Conservation (phyloP, 2,329 filamentous ascomycete genomes). For the Zasmidium citrigriseum region DNA sequence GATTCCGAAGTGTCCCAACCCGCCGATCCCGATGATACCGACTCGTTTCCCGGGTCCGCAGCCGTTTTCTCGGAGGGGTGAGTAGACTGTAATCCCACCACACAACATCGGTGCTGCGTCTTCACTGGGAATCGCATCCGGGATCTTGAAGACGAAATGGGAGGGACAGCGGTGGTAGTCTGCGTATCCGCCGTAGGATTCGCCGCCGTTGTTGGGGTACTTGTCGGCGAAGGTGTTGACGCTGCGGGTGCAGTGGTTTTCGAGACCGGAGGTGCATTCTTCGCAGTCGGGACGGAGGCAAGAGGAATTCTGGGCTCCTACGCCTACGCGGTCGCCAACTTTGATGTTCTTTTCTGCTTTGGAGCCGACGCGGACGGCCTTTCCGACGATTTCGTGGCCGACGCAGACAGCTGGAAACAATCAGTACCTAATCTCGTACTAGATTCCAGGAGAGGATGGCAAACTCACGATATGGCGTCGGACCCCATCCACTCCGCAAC, state of each 20-base stretch:
- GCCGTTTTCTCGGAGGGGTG: slow-evolving; percentile 66
- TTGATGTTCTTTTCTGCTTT: slow-evolving; percentile 35
- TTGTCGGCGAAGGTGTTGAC: slow-evolving; percentile 35
- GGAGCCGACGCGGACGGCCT: slow-evolving; percentile 35
- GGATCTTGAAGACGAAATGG: slow-evolving; percentile 63
- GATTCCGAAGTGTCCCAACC: slow-evolving; percentile 68
- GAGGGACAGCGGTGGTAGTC: slow-evolving; percentile 49
- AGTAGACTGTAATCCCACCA: slow-evolving; percentile 73
- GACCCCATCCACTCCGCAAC: slow-evolving; percentile 42
- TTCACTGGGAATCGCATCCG: slow-evolving; percentile 49
- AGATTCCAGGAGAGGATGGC: background rate
- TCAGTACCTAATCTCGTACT: background rate
- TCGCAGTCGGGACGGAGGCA: slow-evolving; percentile 53
- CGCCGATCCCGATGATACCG: slow-evolving; percentile 71
- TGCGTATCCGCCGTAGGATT: slow-evolving; percentile 66
- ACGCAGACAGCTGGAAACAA: slow-evolving; percentile 26
- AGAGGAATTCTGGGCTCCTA: slow-evolving; percentile 50
- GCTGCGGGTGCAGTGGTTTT: slow-evolving; percentile 30
- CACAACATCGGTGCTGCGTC: slow-evolving; percentile 72
- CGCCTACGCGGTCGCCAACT: slow-evolving; percentile 47
- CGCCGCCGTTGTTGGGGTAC: slow-evolving; percentile 31
- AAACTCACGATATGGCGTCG: slow-evolving; percentile 40
- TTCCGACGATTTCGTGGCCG: slow-evolving; percentile 38
- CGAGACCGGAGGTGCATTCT: slow-evolving; percentile 49
- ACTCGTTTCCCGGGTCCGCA: slow-evolving; percentile 71